Evolutionary conservation across 768 basidiomycete species (phyloP), one percentile per base, ranked within the genome.

Genomic region (Lenzites betulinus): DNA sequence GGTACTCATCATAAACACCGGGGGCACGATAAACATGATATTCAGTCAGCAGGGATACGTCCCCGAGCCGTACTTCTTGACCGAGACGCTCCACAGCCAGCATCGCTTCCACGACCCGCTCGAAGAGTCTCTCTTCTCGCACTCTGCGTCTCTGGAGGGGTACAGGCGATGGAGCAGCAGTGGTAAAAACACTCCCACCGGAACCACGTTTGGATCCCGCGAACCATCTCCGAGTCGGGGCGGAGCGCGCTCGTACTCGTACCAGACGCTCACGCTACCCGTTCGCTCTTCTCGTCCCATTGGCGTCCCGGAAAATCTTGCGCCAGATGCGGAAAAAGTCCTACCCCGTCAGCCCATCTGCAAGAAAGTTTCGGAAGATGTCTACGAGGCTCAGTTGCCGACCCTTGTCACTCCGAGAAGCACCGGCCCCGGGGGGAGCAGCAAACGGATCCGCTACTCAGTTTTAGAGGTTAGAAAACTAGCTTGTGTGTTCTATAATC

Each of bases 1-100:
- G 54, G 90, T 95, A n/a, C 86, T 94, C 53, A 80, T 95, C 59
- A 88, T 95, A 28, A 94, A 94, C 77, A 94, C 93, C 36, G 93
- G 90, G 30, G 93, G 93, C 16, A 95, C 93, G 0, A 93, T 95
- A 65, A 92, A 91, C 18, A 93, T 93, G 90, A 85, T 93, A 46
- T 81, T 90, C 36, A 86, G 88, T 35, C 78, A 86, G 35, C 82
- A 85, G 60, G 89, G 90, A 63, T 92, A 91, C 69, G 87, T 90
- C 22, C 90, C 93, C 13, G 93, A 95, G 69, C 92, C 92, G 0
- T 88, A 88, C 66, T 95, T 93, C 71, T 77, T 95, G 63, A 93
- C 92, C 6, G 89, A 93, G 73, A 92, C 88, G 0, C 82, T 96
- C 28, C 78, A 83, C 66, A 87, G 87, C 65, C 92, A 95, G 74